Base-by-base conservation (phyloP, 2,329 filamentous ascomycete species). In the Colletotrichum scovillei region DNA sequence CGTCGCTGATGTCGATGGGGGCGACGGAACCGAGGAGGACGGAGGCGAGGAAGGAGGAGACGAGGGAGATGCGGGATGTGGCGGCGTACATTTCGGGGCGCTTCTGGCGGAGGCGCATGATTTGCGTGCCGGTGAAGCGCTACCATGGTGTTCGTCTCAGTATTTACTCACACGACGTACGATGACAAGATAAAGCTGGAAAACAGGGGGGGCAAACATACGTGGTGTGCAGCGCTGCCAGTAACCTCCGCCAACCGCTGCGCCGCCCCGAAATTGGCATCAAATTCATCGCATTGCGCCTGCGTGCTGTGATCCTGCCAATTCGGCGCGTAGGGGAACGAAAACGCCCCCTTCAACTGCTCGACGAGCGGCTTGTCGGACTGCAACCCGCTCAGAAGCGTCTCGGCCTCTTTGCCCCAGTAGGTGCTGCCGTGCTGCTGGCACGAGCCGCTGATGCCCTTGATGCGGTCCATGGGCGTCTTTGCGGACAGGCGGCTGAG, bases 381-480 rank as follows among this genome's bases (percentile, higher is more conserved):
- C 76, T 94, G 87, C 56, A 98, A 84, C 14, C 79, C 84, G 4
- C 81, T 84, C 56, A 98, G 88, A 56, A 93, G 79, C 8, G 82
- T 79, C 80, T 94, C 93, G 6, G 94, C 95, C 69, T 91, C 85
- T 57, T 86, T 82, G 72, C 90, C 93, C 96, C 96, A 98, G 85
- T 97, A 98, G 32, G 98, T 95, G 81, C 96, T 98, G 42, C 97
- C 97, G 83, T 98, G 97, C 87, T 99, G 97, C 89, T 98, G 97
- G 67, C 97, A 95, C 19, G 96, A 95, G 75, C 95, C 97, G 79
- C 94, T 96, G 77, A 99, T 89, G 35, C 94, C 96, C 79, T 90
- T 91, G 75, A 99, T 91, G 64, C 90, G 90, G 65, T 88, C 84
- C 78, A 98, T 92, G 60, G 81, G 78, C 0, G 92, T 91, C 73